Evolutionary conservation across 768 basidiomycete genomes (phyloP).

Genomic region (Psilocybe sp.): DNA sequence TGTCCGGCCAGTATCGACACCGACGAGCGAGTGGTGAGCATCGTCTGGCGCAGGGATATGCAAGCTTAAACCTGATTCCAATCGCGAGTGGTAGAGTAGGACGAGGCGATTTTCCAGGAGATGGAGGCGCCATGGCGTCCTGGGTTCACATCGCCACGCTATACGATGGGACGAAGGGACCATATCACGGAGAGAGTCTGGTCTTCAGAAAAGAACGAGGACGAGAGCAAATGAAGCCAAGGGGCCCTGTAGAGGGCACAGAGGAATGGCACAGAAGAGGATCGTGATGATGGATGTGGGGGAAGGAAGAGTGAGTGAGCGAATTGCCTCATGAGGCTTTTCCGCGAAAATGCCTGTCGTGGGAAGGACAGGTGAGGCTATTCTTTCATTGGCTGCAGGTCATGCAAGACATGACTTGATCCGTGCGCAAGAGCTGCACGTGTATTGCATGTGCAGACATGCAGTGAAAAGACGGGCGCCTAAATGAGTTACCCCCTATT

Average conservation of each 20-base stretch:
- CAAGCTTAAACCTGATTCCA: too few relatives aligned
- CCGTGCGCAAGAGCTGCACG: not conserved
- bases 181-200: too few relatives aligned
- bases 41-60: too few relatives aligned
- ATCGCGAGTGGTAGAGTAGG: too few relatives aligned
- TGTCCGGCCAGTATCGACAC: too few relatives aligned
- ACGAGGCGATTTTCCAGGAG: too few relatives aligned
- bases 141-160: too few relatives aligned
- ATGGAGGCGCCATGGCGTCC: too few relatives aligned
- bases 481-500: too few relatives aligned
- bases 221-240: not conserved
- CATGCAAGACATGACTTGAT: too few relatives aligned
- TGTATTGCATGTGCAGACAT: not conserved
- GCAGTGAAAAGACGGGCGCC: not conserved
- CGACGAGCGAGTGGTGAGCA: too few relatives aligned
- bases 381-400: slow-evolving; percentile 15
- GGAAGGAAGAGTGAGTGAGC: not conserved
- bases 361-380: slow-evolving; percentile 5
- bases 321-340: slow-evolving; percentile 10
- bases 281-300: slow-evolving; percentile 3
- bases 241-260: not conserved
- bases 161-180: not conserved
- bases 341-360: slow-evolving; percentile 11
- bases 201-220: not conserved
- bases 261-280: too few relatives aligned